Conservation (phyloP, 1,284 basidiomycete genomes). For the Moniliophthora roreri region DNA sequence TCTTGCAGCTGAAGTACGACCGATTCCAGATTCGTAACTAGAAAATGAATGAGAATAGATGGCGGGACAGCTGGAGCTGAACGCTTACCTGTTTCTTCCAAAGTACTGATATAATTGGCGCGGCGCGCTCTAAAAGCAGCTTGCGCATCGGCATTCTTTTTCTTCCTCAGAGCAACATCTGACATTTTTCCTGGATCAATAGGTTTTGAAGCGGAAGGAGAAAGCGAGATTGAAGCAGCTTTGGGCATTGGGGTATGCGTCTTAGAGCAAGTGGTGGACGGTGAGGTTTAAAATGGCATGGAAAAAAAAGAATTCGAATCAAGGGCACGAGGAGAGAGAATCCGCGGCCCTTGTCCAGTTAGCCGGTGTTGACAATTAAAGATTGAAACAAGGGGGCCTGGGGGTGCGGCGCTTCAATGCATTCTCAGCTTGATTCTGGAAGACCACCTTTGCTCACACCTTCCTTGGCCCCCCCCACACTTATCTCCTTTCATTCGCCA, state of each 20-base stretch:
- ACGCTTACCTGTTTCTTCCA: constrained; percentile 74
- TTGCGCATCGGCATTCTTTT: constrained; percentile 75
- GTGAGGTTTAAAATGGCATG: constrained; percentile 51
- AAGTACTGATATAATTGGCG: constrained; percentile 78
- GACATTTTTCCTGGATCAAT: constrained; percentile 21
- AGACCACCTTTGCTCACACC: constrained; percentile 28
- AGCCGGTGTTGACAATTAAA: constrained; percentile 49
- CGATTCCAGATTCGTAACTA: constrained; percentile 77
- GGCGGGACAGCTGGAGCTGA: constrained; percentile 5
- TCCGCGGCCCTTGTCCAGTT: constrained; percentile 50
- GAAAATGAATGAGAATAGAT: constrained; percentile 19
- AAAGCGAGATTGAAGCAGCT: constrained; percentile 33
- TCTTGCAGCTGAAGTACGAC: constrained; percentile 81
- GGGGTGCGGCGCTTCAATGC: constrained; percentile 39
- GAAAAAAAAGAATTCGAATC: constrained; percentile 59
- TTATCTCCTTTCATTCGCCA: constrained; percentile 34
- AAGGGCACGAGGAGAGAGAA: constrained; percentile 60
- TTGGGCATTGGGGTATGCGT: constrained; percentile 43
- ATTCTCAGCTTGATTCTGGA: constrained; percentile 39
- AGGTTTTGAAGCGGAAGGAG: constrained; percentile 13
- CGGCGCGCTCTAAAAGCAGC: constrained; percentile 71
- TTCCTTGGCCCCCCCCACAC: constrained; percentile 28
- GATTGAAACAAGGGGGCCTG: constrained; percentile 43
- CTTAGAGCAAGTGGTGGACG: constrained; percentile 24
- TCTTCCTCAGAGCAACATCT: constrained; percentile 74